Evolutionary conservation across 495 filamentous ascomycete genomes (phyloP), one percentile per base, ranked within the genome.

Genomic region (Tuber microsphaerosporum): DNA sequence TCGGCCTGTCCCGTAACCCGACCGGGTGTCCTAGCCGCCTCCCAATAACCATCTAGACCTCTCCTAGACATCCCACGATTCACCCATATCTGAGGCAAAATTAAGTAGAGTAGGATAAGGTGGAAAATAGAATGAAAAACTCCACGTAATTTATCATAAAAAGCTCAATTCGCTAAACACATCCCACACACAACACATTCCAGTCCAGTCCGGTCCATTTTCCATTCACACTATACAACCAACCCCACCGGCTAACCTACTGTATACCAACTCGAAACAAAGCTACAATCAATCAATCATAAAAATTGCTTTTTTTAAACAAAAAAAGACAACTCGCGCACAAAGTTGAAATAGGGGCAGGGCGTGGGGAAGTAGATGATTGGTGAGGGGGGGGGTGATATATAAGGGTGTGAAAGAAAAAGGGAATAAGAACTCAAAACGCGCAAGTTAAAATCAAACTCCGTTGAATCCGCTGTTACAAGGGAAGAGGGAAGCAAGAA

Each of bases 231-330:
- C 56, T 34, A 65, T 65, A 65, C 56, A 65, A 65, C 56, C 26
- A 65, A 19, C 14, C 26, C 56, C 56, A 34, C 12, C 12, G 26
- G 16, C 56, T 12, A 34, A 65, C 56, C 56, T 65, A 65, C 56
- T 65, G 26, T 34, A 65, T 65, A 34, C 56, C 34, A 65, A 65
- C 56, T 65, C 26, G 26, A 65, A 65, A 31, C 56, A 65, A 65
- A 65, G 56, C 56, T 34, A 65, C 56, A 34, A 34, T 61, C 51
- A 61, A 61, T 56, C 48, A 56, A 56, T 61, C 51, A 61, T 26
- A 31, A 31, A 61, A 61, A 61, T 61, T 61, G 51, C 51, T 61
- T 61, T 61, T 61, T 61, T 56, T 22, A n/a, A 56, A 22, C 17
- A 41, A 6, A 31, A 61, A 31, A 61, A 61, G 26, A 31, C 51